Conservation (phyloP, 106 monocot species). For the Acanthochlamys bracteata region DNA sequence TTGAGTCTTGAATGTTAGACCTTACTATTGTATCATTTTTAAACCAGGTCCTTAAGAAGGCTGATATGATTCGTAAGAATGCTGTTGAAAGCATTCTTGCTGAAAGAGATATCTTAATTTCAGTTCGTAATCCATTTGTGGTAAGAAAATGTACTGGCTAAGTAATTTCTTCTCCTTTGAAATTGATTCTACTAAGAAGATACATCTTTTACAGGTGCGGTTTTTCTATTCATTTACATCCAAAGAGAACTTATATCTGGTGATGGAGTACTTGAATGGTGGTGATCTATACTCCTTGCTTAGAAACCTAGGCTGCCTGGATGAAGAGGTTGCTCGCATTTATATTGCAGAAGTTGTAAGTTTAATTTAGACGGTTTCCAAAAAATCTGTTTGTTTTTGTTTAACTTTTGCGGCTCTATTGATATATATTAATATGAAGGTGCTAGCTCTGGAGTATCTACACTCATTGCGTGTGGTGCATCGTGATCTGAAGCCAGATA, state of each 20-base stretch:
- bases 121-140: slow-evolving; percentile 98
- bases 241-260: slow-evolving; percentile 91
- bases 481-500: slow-evolving; percentile 97
- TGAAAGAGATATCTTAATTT: slow-evolving; percentile 92
- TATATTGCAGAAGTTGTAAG: slow-evolving; percentile 99
- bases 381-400: not conserved
- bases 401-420: not conserved
- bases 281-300: slow-evolving; percentile 93
- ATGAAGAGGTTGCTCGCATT: slow-evolving; percentile 85
- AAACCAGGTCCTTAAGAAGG: slow-evolving; percentile 90
- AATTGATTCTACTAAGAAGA: slow-evolving; percentile 1
- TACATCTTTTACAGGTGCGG: slow-evolving; percentile 52
- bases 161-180: not conserved
- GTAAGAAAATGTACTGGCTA: slow-evolving; percentile 28
- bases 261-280: slow-evolving; percentile 99
- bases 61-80: slow-evolving; percentile 99
- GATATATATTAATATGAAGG: slow-evolving; percentile 50
- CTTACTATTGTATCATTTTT: not conserved
- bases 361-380: slow-evolving; percentile 3
- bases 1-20: no score
- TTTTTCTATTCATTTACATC: slow-evolving; percentile 99
- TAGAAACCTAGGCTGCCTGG: slow-evolving; percentile 92
- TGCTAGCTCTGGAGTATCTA: slow-evolving; percentile 96
- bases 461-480: slow-evolving; percentile 90
- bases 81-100: slow-evolving; percentile 99